Conservation (phyloP, 768 basidiomycete genomes). For the Lactarius akahatsu region DNA sequence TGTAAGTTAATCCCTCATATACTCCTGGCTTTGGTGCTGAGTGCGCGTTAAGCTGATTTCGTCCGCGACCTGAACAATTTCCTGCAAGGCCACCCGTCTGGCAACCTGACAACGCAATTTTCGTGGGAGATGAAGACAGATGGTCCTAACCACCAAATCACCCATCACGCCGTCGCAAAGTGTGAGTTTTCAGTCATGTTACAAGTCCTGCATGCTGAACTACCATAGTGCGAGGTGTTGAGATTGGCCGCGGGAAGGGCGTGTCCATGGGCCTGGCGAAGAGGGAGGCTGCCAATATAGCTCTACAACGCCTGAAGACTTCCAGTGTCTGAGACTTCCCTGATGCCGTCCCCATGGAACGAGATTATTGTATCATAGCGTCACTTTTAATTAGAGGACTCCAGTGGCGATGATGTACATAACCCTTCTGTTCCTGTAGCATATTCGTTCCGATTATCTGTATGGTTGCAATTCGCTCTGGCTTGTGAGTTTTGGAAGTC, state of each 20-base stretch:
- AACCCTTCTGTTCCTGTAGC: not conserved
- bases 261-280: not conserved
- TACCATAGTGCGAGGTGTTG: not conserved
- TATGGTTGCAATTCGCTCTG: not conserved
- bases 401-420: not conserved
- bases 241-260: not conserved
- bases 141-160: not conserved
- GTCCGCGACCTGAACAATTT: conserved; percentile 11
- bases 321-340: not conserved
- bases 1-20: not conserved
- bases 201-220: not conserved
- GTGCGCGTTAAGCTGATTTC: not conserved
- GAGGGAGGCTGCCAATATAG: not conserved
- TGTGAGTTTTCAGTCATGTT: conserved; percentile 4
- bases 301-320: not conserved
- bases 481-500: not conserved
- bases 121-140: not conserved
- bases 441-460: not conserved
- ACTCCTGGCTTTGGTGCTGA: not conserved
- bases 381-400: not conserved
- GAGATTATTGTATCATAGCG: not conserved
- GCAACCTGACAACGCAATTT: not conserved
- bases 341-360: not conserved
- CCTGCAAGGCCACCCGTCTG: not conserved
- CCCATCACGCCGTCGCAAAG: not conserved